phyloP scores from a whole-genome alignment of 176 grass and related monocot genomes.

The Rhynchospora breviuscula region DNA sequence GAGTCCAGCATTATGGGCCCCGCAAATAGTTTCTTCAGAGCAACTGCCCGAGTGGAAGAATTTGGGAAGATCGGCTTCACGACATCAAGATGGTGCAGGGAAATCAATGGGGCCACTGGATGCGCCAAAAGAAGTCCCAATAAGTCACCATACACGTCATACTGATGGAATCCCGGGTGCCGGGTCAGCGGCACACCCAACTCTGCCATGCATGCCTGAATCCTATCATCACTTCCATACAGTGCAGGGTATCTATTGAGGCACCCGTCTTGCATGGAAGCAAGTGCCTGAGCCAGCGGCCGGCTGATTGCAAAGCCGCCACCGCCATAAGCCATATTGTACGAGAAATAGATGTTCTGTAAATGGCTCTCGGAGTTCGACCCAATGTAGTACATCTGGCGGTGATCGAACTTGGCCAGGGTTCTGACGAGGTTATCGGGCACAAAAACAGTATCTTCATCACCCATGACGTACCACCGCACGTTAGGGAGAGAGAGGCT shows the following conservation, averaged over 20 bases:
- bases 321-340: conserved; percentile 91
- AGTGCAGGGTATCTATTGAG: conserved; percentile 71
- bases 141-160: conserved; percentile 87
- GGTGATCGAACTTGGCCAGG: conserved; percentile 74
- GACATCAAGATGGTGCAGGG: conserved; percentile 92
- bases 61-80: conserved; percentile 69
- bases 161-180: conserved; percentile 93
- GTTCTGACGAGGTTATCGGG: conserved; percentile 74
- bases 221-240: conserved; percentile 93
- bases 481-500: conserved; percentile 63
- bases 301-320: conserved; percentile 90
- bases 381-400: conserved; percentile 89
- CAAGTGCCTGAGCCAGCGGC: conserved; percentile 59
- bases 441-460: conserved; percentile 95
- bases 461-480: conserved; percentile 97
- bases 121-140: conserved; percentile 75
- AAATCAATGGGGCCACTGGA: conserved; percentile 71
- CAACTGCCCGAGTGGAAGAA: conserved; percentile 30
- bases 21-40: conserved; percentile 58
- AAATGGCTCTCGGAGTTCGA: conserved; percentile 85
- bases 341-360: conserved; percentile 94
- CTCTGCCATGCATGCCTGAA: conserved; percentile 99
- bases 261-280: conserved; percentile 78
- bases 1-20: conserved; percentile 69
- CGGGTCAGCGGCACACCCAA: conserved; percentile 81